phyloP scores from a whole-genome alignment of 2,329 filamentous ascomycete genomes.

The Sporothrix inflata region DNA sequence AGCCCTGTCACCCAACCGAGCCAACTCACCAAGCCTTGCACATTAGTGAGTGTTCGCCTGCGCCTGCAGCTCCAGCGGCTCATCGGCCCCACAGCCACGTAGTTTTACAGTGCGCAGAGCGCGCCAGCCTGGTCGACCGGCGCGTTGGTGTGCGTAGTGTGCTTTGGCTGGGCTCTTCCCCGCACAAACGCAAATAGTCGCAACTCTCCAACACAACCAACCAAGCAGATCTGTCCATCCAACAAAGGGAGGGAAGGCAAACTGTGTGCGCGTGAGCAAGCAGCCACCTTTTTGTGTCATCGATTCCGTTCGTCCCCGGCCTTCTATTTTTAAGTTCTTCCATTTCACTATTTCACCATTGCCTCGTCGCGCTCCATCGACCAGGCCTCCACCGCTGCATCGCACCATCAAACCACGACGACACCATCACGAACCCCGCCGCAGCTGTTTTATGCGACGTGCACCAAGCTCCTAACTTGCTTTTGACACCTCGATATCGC shows the following conservation, averaged over 20 bases:
- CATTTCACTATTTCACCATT: background rate
- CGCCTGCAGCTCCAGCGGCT: background rate
- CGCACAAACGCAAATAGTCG: background rate
- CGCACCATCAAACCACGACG: background rate
- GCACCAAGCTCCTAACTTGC: background rate
- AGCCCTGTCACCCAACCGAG: too few species aligned
- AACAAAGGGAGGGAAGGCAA: slow-evolving; percentile 21
- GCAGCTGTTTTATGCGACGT: background rate
- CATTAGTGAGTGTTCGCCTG: background rate
- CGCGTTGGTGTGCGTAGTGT: background rate
- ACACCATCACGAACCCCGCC: background rate
- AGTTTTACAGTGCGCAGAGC: background rate
- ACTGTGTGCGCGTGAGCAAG: slow-evolving; percentile 19
- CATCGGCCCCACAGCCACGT: slow-evolving; percentile 20
- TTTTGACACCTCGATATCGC: background rate
- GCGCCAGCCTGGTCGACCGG: background rate
- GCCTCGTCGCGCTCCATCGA: background rate
- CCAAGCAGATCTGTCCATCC: slow-evolving; percentile 6
- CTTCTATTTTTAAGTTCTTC: background rate
- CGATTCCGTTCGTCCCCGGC: slow-evolving; percentile 11
- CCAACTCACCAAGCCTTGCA: too few species aligned
- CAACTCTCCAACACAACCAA: slow-evolving; percentile 4
- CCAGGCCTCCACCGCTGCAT: background rate
- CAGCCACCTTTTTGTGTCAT: slow-evolving; percentile 1
- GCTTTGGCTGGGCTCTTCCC: background rate